Evolutionary conservation across 768 basidiomycete genomes (phyloP).

Genomic region (Russula abietina): DNA sequence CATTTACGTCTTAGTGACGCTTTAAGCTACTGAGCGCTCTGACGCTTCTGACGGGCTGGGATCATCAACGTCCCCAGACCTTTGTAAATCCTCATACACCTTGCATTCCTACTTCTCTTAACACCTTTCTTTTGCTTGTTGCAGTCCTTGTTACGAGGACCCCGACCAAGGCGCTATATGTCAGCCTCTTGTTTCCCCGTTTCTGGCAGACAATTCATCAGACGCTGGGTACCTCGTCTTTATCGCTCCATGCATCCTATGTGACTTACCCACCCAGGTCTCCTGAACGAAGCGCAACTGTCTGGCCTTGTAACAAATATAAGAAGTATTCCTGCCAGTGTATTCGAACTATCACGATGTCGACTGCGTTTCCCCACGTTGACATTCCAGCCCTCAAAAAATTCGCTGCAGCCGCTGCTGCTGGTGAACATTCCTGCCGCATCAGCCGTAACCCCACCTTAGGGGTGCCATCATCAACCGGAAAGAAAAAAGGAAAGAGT

Average conservation of each 20-base stretch:
- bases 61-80: background rate
- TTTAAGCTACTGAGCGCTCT: conserved; percentile 9
- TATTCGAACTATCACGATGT: conserved; percentile 6
- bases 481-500: conserved; percentile 14
- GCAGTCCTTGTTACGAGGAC: background rate
- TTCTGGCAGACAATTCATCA: background rate
- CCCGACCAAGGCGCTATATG: conserved; percentile 7
- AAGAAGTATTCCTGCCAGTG: conserved; percentile 3
- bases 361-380: conserved; percentile 30
- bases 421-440: conserved; percentile 25
- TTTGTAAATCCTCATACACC: background rate
- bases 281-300: background rate
- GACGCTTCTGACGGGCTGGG: background rate
- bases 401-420: conserved; percentile 29
- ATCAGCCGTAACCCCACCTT: conserved; percentile 12
- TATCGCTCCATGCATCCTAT: background rate
- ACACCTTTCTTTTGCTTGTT: background rate
- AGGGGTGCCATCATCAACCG: conserved; percentile 7
- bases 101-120: background rate
- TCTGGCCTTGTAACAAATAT: background rate
- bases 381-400: conserved; percentile 28
- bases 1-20: conserved; percentile 20
- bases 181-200: background rate
- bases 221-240: background rate
- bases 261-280: background rate